Base-by-base conservation (phyloP, 1,284 basidiomycete genomes). In the Puccinia coronata region DNA sequence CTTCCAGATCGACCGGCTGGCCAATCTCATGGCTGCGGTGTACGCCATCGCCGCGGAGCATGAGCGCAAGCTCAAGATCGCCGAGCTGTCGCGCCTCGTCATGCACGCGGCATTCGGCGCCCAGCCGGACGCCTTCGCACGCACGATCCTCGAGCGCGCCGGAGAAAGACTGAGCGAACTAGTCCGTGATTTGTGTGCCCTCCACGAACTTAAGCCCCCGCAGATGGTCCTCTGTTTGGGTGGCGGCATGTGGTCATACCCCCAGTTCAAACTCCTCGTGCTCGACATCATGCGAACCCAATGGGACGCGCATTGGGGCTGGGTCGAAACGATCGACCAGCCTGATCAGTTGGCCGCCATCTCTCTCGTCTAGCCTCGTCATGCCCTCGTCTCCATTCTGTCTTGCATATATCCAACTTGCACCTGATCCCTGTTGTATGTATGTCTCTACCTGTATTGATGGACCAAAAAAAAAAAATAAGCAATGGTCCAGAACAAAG, bases 231-330 rank as follows among this genome's bases (percentile, higher is more conserved):
- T 80, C 9, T 80, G 51, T 8, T 51, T 80, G 47, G 78, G 69
- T 23, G 78, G 78, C 9, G 78, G 78, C 3, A 80, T 80, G 78
- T 80, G 78, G 78, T 53, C 23, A 3, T 72, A 71, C 49, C 28
- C 55, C 51, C 34, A 41, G 31, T 80, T 71, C 71, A 59, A 25
- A 36, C 18, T 55, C 28, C 23, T 72, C 4, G 65, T 80, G 9
- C 12, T 80, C 25, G 16, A 63, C 0, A 28, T 28, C 28, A 80
- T 69, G 53, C 31, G 25, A 1, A 2, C 25, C 8, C 5, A 36
- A 0, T 80, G 78, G 78, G 43, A 57, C 43, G 78, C 67, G n/a
- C 11, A 72, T 23, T 80, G 78, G 78, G 67, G 78, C 51, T 80
- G 78, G 78, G 55, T 72, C 18, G 78, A 80, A 80, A 80, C 25